Evolutionary conservation across 805 yeast genomes (phyloP), one percentile per base, ranked within the genome.

Genomic region (Yarrowia bubula): DNA sequence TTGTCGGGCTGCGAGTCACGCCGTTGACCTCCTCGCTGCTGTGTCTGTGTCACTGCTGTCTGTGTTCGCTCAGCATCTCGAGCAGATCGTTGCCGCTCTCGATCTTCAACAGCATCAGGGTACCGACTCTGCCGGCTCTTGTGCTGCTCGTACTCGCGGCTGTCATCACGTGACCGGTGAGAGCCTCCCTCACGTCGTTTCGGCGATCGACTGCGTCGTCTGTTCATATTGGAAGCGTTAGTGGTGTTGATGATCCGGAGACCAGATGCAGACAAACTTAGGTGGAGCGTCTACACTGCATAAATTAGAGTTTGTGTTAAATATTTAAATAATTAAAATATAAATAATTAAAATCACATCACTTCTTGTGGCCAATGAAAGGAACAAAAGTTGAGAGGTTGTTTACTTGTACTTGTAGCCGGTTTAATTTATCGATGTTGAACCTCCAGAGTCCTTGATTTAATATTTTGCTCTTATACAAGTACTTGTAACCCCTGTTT

Each of bases 171-270:
- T 51, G 60, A 38, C 10, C 44, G 32, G 17, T 22, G 33, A 1
- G 58, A 22, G 4, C 43, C 43, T 6, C 22, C 46, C 28, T 15
- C 15, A 2, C 14, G 46, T 22, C 60, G 44, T 8, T 39, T n/a
- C 4, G 60, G 60, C 4, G 60, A 53, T 28, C 46, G 8, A 17
- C 60, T 53, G 28, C 60, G 28, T 53, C 60, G 28, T 53, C 60
- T 13, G 43, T 37, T 53, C 46, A 39, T 51, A 17, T 15, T 18
- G 1, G 15, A 33, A 15, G 9, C 32, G 18, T 14, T 7, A 15
- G n/a, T 44, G 33, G 41, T 48, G 14, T 10, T n/a, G 53, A 15
- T 7, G n/a, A 22, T 22, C 28, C 28, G 28, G 28, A 22, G 28
- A 22, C 28, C 28, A 22, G 28, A 22, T 22, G 28, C 28, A 22